Evolutionary conservation across 495 filamentous ascomycete genomes (phyloP).

Genomic region (Glarea lozoyensis): DNA sequence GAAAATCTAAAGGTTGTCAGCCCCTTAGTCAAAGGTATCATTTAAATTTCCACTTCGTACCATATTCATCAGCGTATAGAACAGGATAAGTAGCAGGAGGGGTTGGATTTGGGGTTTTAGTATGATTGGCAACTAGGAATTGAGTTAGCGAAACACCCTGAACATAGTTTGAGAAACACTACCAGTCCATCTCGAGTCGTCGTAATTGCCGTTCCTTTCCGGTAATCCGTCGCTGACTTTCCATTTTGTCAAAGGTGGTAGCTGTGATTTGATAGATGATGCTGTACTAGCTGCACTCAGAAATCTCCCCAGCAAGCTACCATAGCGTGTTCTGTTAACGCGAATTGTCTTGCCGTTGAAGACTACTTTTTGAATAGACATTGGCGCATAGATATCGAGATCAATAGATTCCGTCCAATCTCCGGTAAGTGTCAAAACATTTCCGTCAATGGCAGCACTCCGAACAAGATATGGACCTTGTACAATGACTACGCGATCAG

Average conservation of each 20-base stretch:
- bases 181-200: constrained; percentile 48
- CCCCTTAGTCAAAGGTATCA: too few relatives aligned
- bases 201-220: constrained; percentile 47
- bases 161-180: not conserved
- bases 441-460: constrained; percentile 33
- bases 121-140: constrained; percentile 31
- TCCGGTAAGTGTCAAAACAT: constrained; percentile 47
- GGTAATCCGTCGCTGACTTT: constrained; percentile 58
- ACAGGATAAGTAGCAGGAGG: constrained; percentile 48
- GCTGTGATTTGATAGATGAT: constrained; percentile 32
- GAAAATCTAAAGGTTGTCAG: constrained; percentile 23
- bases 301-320: constrained; percentile 35
- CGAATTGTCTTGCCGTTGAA: constrained; percentile 47
- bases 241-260: constrained; percentile 39
- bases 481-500: constrained; percentile 46
- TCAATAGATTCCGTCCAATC: constrained; percentile 54
- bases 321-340: constrained; percentile 34
- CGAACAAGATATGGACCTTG: constrained; percentile 62
- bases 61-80: constrained; percentile 60
- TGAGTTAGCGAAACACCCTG: not conserved
- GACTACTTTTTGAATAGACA: constrained; percentile 35
- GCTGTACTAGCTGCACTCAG: constrained; percentile 29
- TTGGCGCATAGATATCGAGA: constrained; percentile 51
- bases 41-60: too few relatives aligned
- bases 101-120: constrained; percentile 43